phyloP scores from a whole-genome alignment of 768 basidiomycete species.

The Termitomyces sp. region DNA sequence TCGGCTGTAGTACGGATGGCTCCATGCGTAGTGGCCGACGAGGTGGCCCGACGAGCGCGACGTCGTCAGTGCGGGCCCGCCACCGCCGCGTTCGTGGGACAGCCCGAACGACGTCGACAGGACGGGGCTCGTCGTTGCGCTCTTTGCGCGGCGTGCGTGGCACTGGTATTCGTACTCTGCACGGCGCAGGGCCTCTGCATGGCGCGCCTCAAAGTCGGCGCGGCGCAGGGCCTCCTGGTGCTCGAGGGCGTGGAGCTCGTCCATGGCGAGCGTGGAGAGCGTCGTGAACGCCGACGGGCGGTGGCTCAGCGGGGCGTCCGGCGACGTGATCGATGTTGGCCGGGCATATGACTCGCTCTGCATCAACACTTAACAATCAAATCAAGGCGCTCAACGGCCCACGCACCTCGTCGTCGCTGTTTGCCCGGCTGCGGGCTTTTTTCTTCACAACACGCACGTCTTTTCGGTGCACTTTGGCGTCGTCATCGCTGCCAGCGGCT shows the following conservation, averaged over 20 bases:
- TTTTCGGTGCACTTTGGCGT: not conserved
- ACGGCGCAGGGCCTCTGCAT: constrained; percentile 61
- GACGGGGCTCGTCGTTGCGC: constrained; percentile 66
- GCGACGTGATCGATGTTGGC: constrained; percentile 47
- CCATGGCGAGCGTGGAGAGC: constrained; percentile 76
- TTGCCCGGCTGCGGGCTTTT: constrained; percentile 76
- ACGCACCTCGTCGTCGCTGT: constrained; percentile 77
- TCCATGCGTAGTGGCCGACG: constrained; percentile 34
- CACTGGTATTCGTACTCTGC: constrained; percentile 52
- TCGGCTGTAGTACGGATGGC: constrained; percentile 35
- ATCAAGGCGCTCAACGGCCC: too few relatives aligned
- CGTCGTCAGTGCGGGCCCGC: constrained; percentile 38
- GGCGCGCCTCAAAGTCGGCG: constrained; percentile 82
- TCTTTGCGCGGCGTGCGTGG: constrained; percentile 43
- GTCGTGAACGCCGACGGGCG: constrained; percentile 55
- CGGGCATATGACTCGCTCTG: constrained; percentile 59
- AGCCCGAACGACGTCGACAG: constrained; percentile 28
- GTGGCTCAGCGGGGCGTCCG: constrained; percentile 34
- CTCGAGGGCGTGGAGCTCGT: constrained; percentile 88
- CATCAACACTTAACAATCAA: too few relatives aligned
- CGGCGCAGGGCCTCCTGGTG: constrained; percentile 78
- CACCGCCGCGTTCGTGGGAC: constrained; percentile 29
- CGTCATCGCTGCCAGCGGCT: constrained; percentile 3
- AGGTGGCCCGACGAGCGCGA: constrained; percentile 42
- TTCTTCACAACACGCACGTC: constrained; percentile 50